These are phyloP conservation scores for Corymbia maculata DNA, from an alignment of 345 rosid species.

Conservation along the genomic window DNA sequence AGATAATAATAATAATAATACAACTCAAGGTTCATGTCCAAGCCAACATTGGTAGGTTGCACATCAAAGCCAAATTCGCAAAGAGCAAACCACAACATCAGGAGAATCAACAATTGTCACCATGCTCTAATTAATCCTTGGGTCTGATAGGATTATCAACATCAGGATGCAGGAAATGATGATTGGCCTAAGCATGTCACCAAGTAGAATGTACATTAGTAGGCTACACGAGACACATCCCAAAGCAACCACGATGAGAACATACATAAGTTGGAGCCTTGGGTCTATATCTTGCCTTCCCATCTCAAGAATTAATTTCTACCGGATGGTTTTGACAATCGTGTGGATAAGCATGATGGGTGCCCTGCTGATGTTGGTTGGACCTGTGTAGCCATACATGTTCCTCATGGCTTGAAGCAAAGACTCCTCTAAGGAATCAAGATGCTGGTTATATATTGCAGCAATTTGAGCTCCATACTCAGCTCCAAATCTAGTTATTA, in stretches of 20 bases:
- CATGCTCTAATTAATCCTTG: neutral
- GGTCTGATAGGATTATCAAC: neutral
- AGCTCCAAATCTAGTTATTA: neutral
- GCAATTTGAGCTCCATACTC: neutral
- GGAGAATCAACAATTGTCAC: fast-evolving
- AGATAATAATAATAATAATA: neutral
- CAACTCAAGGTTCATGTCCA: neutral
- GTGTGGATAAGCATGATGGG: neutral
- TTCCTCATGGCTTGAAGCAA: neutral
- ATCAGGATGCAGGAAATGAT: fast-evolving
- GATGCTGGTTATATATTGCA: neutral
- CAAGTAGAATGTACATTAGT: fast-evolving
- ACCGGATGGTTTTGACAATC: fast-evolving
- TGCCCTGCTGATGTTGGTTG: neutral
- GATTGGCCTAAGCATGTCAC: fast-evolving
- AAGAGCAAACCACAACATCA: neutral
- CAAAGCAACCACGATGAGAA: neutral
- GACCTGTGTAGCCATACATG: fast-evolving
- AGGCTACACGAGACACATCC: neutral
- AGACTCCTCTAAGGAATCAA: neutral
- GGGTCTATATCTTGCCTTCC: neutral
- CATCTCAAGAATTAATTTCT: neutral
- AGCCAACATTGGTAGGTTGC: neutral
- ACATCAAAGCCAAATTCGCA: neutral
- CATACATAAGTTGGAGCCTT: neutral